Base-by-base conservation (phyloP, 2,329 filamentous ascomycete genomes). In the Penicillium sp. region DNA sequence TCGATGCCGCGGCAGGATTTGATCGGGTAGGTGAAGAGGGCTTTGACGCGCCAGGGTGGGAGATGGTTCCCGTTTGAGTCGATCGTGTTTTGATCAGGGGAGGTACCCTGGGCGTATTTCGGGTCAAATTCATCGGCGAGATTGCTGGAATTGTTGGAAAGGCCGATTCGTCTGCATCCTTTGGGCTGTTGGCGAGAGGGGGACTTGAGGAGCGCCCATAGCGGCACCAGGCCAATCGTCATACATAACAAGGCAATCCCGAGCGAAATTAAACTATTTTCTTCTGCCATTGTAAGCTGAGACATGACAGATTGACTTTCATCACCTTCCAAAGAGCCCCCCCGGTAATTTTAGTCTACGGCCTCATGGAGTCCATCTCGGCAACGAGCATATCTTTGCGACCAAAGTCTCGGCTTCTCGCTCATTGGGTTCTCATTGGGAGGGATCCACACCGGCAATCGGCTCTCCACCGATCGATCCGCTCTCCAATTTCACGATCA, bases 1-100 rank as follows among this genome's bases (percentile, higher is more conserved):
- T 93, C 88, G 46, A 95, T 82, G 27, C 85, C 86, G 47, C 73
- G 75, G 66, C 89, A 95, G 48, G 86, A 88, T 71, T 94, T 91
- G 66, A 95, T 72, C 1, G 90, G 90, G 66, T 93, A 91, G 50
- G 90, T 78, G 71, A 83, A 84, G 44, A 95, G 73, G 47, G 85
- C 86, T 66, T 88, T 84, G 41, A 85, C 71, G 33, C 67, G 69
- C 68, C 75, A 76, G 48, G 66, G 66, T 24, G 68, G 65, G 8
- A 56, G 54, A 2, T 64, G 66, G 24, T 40, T 8, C 43, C 65
- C 56, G 46, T 73, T 70, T 9, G 18, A 18, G 18, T 18, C 18
- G 18, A 18, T 3, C 18, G 18, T 18, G 18, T 57, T 61, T 12
- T 55, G 47, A 6, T 51, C 37, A 18, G 49, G 58, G 4, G 68